Evolutionary conservation across 306 rosid species (phyloP).

Genomic region (Pyrus betulifolia): DNA sequence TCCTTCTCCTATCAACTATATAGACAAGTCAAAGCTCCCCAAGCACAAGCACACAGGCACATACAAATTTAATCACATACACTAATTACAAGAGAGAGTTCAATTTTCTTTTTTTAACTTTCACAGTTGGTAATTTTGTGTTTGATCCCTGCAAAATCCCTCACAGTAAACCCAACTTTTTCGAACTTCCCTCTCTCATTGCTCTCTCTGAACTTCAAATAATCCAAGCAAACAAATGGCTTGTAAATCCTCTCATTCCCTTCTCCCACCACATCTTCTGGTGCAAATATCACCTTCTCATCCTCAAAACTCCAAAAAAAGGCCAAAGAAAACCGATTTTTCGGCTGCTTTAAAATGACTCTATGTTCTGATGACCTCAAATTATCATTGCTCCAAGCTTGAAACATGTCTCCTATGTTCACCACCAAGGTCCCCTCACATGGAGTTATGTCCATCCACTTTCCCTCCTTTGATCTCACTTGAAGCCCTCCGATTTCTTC

Average conservation of each 20-base stretch:
- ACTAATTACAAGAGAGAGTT: neutral
- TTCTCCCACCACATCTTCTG: constrained; percentile 66
- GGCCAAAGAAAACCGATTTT: constrained; percentile 68
- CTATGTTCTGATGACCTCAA: constrained; percentile 84
- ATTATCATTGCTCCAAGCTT: constrained; percentile 90
- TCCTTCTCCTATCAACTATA: neutral
- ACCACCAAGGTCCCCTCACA: constrained; percentile 72
- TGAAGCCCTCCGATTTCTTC: constrained; percentile 89
- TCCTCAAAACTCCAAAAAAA: constrained; percentile 93
- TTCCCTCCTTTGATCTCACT: constrained; percentile 62
- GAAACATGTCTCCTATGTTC: constrained; percentile 84
- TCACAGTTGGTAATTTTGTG: constrained; percentile 12
- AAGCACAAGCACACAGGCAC: neutral
- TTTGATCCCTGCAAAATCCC: constrained; percentile 66
- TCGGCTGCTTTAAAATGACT: constrained; percentile 54
- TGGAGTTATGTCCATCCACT: constrained; percentile 79
- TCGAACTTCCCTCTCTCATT: constrained; percentile 81
- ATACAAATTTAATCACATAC: neutral
- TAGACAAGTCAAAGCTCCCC: neutral
- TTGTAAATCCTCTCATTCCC: constrained; percentile 42
- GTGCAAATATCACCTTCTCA: constrained; percentile 58
- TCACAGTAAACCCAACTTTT: constrained; percentile 81
- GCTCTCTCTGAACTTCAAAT: constrained; percentile 77
- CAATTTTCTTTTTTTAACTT: neutral
- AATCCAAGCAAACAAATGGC: constrained; percentile 63